phyloP scores from a whole-genome alignment of 495 filamentous ascomycete genomes.

The Xylaria curta region DNA sequence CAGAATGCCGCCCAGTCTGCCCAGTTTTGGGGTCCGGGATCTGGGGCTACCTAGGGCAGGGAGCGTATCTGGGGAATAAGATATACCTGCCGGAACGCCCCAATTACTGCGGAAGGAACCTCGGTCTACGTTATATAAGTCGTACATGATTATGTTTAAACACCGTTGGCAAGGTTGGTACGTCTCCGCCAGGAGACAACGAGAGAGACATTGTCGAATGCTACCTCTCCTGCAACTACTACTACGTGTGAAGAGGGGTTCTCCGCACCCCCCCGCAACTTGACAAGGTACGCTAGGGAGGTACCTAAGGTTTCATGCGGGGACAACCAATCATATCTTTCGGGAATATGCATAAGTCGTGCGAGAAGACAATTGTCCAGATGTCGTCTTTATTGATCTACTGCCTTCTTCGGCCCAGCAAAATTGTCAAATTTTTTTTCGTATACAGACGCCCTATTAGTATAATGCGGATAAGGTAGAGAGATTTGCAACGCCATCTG shows the following conservation, averaged over 20 bases:
- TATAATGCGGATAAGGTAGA: not conserved
- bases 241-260: slow-evolving; percentile 13
- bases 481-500: not conserved
- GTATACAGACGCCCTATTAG: not conserved
- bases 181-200: not conserved
- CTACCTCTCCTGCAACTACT: no score
- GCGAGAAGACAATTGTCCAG: not conserved
- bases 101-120: not conserved
- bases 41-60: not conserved
- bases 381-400: not conserved
- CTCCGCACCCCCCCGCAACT: slow-evolving; percentile 3
- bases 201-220: not conserved
- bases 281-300: no score
- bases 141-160: not conserved
- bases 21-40: slow-evolving; percentile 11
- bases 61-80: slow-evolving; percentile 5
- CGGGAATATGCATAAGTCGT: not conserved
- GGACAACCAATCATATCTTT: not conserved
- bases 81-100: not conserved
- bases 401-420: not conserved
- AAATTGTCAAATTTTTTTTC: not conserved
- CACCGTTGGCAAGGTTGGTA: not conserved
- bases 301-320: not conserved
- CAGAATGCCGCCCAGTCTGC: slow-evolving; percentile 7
- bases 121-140: not conserved